Conservation (phyloP, 768 basidiomycete species). For the Pisolithus orientalis region DNA sequence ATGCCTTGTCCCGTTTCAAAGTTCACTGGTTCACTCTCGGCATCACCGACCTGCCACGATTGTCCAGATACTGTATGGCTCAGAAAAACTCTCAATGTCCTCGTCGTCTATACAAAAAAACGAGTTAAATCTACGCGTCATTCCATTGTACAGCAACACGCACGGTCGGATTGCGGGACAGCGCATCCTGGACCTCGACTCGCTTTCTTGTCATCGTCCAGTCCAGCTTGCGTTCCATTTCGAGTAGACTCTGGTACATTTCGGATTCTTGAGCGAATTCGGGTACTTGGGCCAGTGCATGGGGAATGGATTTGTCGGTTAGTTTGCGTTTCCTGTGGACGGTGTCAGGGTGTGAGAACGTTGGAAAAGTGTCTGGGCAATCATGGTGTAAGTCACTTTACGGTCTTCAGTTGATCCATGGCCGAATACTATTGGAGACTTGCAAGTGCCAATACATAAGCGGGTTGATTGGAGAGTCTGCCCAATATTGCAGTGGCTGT, state of each 20-base stretch:
- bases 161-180: slow-evolving; percentile 63
- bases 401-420: slow-evolving; percentile 28
- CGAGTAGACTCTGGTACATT: slow-evolving; percentile 81
- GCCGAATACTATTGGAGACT: no score
- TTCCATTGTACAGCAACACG: not conserved
- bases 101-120: slow-evolving; percentile 52
- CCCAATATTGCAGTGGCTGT: no score
- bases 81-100: slow-evolving; percentile 79
- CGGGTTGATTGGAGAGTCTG: no score
- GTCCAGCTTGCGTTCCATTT: slow-evolving; percentile 87
- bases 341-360: not conserved
- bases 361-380: not conserved
- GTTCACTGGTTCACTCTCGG: slow-evolving; percentile 35
- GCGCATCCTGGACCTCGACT: slow-evolving; percentile 87
- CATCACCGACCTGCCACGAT: slow-evolving; percentile 66
- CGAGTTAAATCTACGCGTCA: slow-evolving; percentile 1
- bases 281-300: slow-evolving; percentile 65
- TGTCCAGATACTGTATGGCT: slow-evolving; percentile 86
- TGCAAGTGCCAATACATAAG: no score
- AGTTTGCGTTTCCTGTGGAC: slow-evolving; percentile 64
- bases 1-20: slow-evolving; percentile 86
- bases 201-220: slow-evolving; percentile 93
- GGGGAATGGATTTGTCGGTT: slow-evolving; percentile 73
- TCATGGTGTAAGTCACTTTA: slow-evolving; percentile 22
- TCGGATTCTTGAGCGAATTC: slow-evolving; percentile 75